Conservation (phyloP, 768 basidiomycete species). For the Postia placenta region DNA sequence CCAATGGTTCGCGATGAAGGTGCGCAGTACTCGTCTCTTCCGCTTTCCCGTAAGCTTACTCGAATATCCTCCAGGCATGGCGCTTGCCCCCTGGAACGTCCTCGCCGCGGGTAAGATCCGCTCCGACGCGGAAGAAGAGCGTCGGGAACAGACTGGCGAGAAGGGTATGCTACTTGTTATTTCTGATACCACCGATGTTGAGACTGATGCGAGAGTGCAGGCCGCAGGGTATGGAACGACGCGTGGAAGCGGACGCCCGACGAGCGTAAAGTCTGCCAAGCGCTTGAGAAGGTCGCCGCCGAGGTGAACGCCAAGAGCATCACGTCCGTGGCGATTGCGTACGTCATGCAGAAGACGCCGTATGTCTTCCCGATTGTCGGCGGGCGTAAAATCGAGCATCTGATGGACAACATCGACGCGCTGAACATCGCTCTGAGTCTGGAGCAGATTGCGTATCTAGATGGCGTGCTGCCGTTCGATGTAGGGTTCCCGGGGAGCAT, state of each 20-base stretch:
- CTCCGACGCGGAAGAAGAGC: too few species aligned
- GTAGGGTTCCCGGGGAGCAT: constrained; percentile 34
- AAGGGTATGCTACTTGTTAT: constrained; percentile 15
- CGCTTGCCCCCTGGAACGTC: too few species aligned
- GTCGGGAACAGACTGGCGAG: constrained; percentile 27
- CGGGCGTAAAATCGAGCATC: too few species aligned
- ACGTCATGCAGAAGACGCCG: constrained; percentile 42
- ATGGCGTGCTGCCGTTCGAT: constrained; percentile 35
- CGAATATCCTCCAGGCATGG: constrained; percentile 29
- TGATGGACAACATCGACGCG: too few species aligned
- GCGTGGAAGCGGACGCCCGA: constrained; percentile 31
- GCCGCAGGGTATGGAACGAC: constrained; percentile 23
- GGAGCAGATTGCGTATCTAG: constrained; percentile 39
- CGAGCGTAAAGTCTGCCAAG: constrained; percentile 27
- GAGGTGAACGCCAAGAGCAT: constrained; percentile 28
- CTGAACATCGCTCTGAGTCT: constrained; percentile 35
- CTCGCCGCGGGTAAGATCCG: too few species aligned
- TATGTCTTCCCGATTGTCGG: too few species aligned
- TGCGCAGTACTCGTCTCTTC: constrained; percentile 19
- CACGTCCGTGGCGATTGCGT: constrained; percentile 41
- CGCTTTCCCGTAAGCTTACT: constrained; percentile 15
- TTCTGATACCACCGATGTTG: too few species aligned
- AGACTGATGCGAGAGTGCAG: constrained; percentile 38
- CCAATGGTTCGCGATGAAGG: constrained; percentile 23
- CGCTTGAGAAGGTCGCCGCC: constrained; percentile 33